phyloP scores from a whole-genome alignment of 1,284 basidiomycete species.

The Trametes versicolor region DNA sequence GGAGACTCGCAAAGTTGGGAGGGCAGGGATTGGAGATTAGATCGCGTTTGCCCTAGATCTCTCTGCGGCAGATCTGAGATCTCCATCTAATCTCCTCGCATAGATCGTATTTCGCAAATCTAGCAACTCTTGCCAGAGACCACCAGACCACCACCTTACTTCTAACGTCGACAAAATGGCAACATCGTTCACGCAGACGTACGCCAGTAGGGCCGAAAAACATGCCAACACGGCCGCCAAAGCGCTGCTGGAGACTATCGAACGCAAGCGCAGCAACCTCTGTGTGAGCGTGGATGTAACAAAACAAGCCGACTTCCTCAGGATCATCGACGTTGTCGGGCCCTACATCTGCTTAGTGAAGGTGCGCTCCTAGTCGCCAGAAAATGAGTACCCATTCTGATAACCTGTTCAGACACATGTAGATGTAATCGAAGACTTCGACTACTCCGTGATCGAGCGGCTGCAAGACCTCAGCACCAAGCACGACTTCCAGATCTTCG shows the following conservation, averaged over 20 bases:
- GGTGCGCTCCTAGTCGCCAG: slow-evolving; percentile 51
- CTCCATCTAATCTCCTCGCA: slow-evolving; percentile 23
- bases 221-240: slow-evolving; percentile 82
- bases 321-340: slow-evolving; percentile 90
- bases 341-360: slow-evolving; percentile 95
- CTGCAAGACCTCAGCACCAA: slow-evolving; percentile 79
- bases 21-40: slow-evolving; percentile 24
- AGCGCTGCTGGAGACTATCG: slow-evolving; percentile 84
- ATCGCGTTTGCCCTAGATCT: slow-evolving; percentile 17
- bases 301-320: slow-evolving; percentile 81
- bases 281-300: slow-evolving; percentile 97
- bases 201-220: slow-evolving; percentile 68
- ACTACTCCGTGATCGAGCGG: slow-evolving; percentile 74
- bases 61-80: slow-evolving; percentile 7
- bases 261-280: slow-evolving; percentile 91
- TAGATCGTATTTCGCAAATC: neutral
- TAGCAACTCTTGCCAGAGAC: no score
- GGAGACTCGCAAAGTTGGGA: slow-evolving; percentile 4
- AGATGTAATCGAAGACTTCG: slow-evolving; percentile 96
- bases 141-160: neutral
- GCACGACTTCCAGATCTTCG: slow-evolving; percentile 97
- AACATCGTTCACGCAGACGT: slow-evolving; percentile 58
- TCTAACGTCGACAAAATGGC: slow-evolving; percentile 47
- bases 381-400: no score
- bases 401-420: slow-evolving; percentile 84